Evolutionary conservation across 352 stramenopile species (phyloP), one percentile per base, ranked within the genome.

Genomic region (Globisporangium spiculum): DNA sequence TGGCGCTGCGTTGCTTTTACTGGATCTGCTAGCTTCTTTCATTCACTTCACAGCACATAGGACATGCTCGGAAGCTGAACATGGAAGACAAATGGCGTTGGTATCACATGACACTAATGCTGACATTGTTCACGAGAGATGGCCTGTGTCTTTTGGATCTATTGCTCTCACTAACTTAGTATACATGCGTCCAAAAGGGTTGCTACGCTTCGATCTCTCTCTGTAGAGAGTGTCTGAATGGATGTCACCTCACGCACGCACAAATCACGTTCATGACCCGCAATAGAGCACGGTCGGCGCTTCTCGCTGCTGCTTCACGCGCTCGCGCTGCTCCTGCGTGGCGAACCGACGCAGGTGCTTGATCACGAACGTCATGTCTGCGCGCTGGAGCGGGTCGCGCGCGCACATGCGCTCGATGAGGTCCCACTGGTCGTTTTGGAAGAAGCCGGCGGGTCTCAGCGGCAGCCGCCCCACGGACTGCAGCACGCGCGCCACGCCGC

Each of bases 331-430:
- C 14, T 68, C 63, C 8, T 38, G 63, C 41, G 27, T 44, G 10
- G 63, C 63, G n/a, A 68, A 68, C 4, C 26, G 38, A 4, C 63
- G 63, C 63, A 68, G 41, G 26, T 62, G 36, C 30, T 38, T 26
- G 20, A 68, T 27, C 24, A 68, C 63, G 55, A 44, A 30, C 52
- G 52, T 8, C 22, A 68, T 38, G 10, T n/a, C 22, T 2, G 53
- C 32, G 16, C 63, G 53, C 30, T 26, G 53, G 20, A 26, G 3
- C n/a, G 55, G 53, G 38, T 68, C 63, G 4, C 56, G 56, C 27
- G 53, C 63, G n/a, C 63, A 68, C 63, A 68, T 68, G 53, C 63
- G 63, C 41, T 68, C 63, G 18, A 68, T 41, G 36, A 68, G 63
- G 34, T 56, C 27, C 63, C 63, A 68, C 63, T 68, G 53, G 36